Base-by-base conservation (phyloP, 2,329 filamentous ascomycete genomes). In the Aspergillus alliaceus region DNA sequence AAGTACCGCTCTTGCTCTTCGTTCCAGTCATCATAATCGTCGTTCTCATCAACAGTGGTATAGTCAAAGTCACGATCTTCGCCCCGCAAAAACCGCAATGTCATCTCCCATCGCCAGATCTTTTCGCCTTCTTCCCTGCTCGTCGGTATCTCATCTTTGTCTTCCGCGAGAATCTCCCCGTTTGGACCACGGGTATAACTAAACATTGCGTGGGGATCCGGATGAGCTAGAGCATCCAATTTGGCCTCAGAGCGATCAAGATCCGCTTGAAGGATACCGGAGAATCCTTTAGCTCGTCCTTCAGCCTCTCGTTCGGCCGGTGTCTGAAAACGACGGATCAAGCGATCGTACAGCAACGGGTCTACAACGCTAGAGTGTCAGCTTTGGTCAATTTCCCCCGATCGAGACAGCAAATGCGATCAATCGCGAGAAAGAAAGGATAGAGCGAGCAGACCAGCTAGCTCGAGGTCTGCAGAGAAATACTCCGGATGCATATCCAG, bases 1-100 rank as follows among this genome's bases (percentile, higher is more conserved):
- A 96, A 93, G 79, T 90, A 96, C 20, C 81, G 82, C 35, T 96
- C 90, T 72, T 93, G 82, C 62, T 84, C 81, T 77, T 84, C 79
- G 69, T 81, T 73, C 79, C 75, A 70, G 73, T 87, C 85, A 70
- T 96, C 91, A 55, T 86, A 87, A 20, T 87, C 86, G 29, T 91
- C 87, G 66, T 89, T 86, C 34, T 78, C 77, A 68, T 96, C 92
- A 5, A 96, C 87, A 2, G 62, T 66, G 1, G 66, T 72, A 69
- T 96, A 96, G 59, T 93, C 88, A 66, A 96, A 93, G 48, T 96
- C 91, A 1, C 82, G 80, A 67, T 96, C 92, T 6, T 82, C 82
- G 0, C 92, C 92, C 20, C 81, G 77, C 29, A 96, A 73, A 66
- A 96, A 96, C 34, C 91, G 82, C 64, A 88, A 79, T 32, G 84